Evolutionary conservation across 1,284 basidiomycete genomes (phyloP).

Genomic region (Cutaneotrichosporon sp.): DNA sequence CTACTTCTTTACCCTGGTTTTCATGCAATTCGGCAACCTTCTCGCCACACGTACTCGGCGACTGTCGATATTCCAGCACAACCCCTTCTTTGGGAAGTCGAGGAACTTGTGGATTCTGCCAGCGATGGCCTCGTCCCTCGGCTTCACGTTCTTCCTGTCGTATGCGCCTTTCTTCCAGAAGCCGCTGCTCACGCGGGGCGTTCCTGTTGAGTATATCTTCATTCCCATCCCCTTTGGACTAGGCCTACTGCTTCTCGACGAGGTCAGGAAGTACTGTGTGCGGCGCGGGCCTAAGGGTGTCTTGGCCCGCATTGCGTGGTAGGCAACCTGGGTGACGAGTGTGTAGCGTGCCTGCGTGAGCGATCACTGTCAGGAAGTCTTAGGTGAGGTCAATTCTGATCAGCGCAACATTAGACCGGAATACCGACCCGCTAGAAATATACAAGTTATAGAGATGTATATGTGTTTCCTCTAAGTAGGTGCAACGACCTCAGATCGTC

Average conservation of each 20-base stretch:
- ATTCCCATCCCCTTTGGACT: slow-evolving; percentile 50
- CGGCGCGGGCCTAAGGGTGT: slow-evolving; percentile 45
- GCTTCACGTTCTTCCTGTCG: slow-evolving; percentile 56
- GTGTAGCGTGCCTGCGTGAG: no score
- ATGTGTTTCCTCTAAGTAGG: not conserved
- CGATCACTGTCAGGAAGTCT: no score
- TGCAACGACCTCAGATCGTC: not conserved
- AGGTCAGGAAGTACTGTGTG: slow-evolving; percentile 48
- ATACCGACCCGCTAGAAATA: no score
- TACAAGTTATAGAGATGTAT: not conserved
- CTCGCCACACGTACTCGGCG: slow-evolving; percentile 55
- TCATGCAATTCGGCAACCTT: slow-evolving; percentile 64
- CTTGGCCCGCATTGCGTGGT: slow-evolving; percentile 50
- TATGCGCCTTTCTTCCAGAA: slow-evolving; percentile 58
- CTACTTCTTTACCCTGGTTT: slow-evolving; percentile 60
- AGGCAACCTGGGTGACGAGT: not conserved
- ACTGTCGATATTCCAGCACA: slow-evolving; percentile 54
- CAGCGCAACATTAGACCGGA: no score
- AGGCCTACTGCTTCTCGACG: slow-evolving; percentile 46
- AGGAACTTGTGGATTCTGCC: slow-evolving; percentile 52
- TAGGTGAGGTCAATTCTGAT: no score
- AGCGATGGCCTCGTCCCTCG: slow-evolving; percentile 52
- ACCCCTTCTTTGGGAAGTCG: slow-evolving; percentile 40
- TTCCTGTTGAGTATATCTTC: slow-evolving; percentile 55
- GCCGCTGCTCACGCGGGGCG: slow-evolving; percentile 55